phyloP scores from a whole-genome alignment of 805 yeast species.

The Sungouiozyma intestinalis region DNA sequence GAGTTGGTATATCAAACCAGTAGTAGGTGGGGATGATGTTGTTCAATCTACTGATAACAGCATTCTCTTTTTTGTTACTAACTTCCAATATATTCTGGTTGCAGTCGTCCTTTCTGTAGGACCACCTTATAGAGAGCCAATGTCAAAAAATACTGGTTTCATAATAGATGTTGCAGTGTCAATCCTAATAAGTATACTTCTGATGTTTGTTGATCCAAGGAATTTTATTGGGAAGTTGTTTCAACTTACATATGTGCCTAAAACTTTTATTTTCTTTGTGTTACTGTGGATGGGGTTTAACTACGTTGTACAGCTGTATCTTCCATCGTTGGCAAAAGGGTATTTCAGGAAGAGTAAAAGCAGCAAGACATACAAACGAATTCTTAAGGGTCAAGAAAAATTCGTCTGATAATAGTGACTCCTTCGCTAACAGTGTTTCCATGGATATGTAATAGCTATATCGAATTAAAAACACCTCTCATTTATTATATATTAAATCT shows the following conservation, averaged over 20 bases:
- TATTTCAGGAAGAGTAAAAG: slow-evolving; percentile 30
- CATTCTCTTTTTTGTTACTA: slow-evolving; percentile 64
- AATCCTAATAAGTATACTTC: slow-evolving; percentile 35
- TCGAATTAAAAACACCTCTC: no score
- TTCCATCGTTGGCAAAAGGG: slow-evolving; percentile 28
- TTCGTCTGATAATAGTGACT: neutral
- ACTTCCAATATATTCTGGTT: slow-evolving; percentile 78
- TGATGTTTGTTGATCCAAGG: slow-evolving; percentile 46
- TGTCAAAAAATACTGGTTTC: slow-evolving; percentile 59
- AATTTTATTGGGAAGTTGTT: slow-evolving; percentile 54
- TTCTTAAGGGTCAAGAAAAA: slow-evolving; percentile 11
- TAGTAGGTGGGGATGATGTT: slow-evolving; percentile 71
- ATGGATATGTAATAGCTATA: no score
- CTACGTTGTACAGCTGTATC: slow-evolving; percentile 29
- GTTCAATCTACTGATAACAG: slow-evolving; percentile 89
- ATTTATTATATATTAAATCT: no score
- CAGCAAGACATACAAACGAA: slow-evolving; percentile 30
- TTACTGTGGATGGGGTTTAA: slow-evolving; percentile 38
- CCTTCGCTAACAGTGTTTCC: no score
- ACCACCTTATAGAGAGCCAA: slow-evolving; percentile 82
- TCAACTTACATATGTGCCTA: slow-evolving; percentile 59
- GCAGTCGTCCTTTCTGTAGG: slow-evolving; percentile 86
- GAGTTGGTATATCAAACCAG: slow-evolving; percentile 72
- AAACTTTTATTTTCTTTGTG: slow-evolving; percentile 42
- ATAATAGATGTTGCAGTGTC: slow-evolving; percentile 49